Percentiles rank a stretch among this genome's conserved stretches.
Conservation (phyloP, 2,329 filamentous ascomycete species). For the Botrytis byssoidea region DNA sequence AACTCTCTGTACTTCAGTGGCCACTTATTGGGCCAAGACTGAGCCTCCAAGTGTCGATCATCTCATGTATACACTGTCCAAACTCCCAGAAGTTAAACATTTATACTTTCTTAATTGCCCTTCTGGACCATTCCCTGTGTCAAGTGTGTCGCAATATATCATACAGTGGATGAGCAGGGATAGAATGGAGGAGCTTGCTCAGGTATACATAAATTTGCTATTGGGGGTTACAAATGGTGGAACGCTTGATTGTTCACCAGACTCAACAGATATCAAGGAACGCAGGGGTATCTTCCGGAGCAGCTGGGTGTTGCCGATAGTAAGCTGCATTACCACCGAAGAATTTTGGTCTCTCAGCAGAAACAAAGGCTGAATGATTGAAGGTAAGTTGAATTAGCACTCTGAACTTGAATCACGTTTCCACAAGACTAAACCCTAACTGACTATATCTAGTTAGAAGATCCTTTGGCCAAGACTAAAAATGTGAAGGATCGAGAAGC, state of each 20-base stretch:
- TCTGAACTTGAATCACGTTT: neutral
- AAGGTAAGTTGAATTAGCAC: neutral
- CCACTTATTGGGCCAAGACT: too few species aligned
- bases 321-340: neutral
- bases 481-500: too few species aligned
- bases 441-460: neutral
- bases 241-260: neutral
- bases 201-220: fast-evolving
- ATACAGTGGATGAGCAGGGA: neutral
- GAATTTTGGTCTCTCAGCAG: neutral
- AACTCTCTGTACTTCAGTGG: neutral
- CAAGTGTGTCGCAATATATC: fast-evolving
- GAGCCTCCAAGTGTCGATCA: neutral
- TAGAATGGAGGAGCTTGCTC: too few species aligned
- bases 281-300: neutral
- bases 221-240: fast-evolving
- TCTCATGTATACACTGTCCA: neutral
- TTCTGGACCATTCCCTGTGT: too few species aligned
- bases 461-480: too few species aligned
- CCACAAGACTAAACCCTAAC: neutral
- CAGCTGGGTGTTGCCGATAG: neutral
- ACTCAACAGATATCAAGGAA: neutral
- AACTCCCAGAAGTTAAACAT: neutral
- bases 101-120: neutral
- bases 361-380: neutral